Evolutionary conservation across 768 basidiomycete genomes (phyloP).

Genomic region (Pisolithus microcarpus): DNA sequence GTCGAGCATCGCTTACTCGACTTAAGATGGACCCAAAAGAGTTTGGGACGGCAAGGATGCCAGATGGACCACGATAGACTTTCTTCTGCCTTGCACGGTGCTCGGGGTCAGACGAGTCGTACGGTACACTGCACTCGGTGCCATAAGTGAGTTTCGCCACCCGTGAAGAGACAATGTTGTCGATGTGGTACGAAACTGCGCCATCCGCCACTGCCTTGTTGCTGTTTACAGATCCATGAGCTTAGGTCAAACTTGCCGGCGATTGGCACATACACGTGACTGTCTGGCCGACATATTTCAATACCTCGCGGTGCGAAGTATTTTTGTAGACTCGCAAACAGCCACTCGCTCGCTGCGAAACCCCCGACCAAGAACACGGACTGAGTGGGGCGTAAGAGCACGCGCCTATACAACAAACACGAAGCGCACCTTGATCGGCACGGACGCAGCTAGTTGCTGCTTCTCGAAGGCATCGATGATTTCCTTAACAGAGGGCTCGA

Average conservation of each 20-base stretch:
- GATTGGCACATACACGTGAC: slow-evolving; percentile 40
- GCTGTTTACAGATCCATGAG: slow-evolving; percentile 20
- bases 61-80: slow-evolving; percentile 31
- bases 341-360: slow-evolving; percentile 44
- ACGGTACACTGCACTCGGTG: slow-evolving; percentile 31
- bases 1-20: slow-evolving; percentile 23
- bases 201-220: slow-evolving; percentile 51
- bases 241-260: not conserved
- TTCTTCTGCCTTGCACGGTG: slow-evolving; percentile 31
- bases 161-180: slow-evolving; percentile 43
- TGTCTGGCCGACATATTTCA: slow-evolving; percentile 43
- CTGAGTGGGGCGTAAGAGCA: slow-evolving; percentile 8
- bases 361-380: slow-evolving; percentile 48
- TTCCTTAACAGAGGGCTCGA: slow-evolving; percentile 36
- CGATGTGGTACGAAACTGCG: slow-evolving; percentile 35
- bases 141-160: slow-evolving; percentile 46
- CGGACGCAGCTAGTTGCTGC: slow-evolving; percentile 25
- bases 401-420: not conserved
- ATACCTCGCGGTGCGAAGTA: slow-evolving; percentile 33
- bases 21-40: slow-evolving; percentile 38
- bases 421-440: slow-evolving; percentile 26
- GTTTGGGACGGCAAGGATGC: slow-evolving; percentile 32
- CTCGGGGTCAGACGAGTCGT: slow-evolving; percentile 30
- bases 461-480: slow-evolving; percentile 31
- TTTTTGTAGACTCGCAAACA: slow-evolving; percentile 37